Percentiles rank a stretch among this genome's conserved stretches.
Evolutionary conservation across 129 eudicot genomes (phyloP).

Genomic region (Saussurea involucrata): DNA sequence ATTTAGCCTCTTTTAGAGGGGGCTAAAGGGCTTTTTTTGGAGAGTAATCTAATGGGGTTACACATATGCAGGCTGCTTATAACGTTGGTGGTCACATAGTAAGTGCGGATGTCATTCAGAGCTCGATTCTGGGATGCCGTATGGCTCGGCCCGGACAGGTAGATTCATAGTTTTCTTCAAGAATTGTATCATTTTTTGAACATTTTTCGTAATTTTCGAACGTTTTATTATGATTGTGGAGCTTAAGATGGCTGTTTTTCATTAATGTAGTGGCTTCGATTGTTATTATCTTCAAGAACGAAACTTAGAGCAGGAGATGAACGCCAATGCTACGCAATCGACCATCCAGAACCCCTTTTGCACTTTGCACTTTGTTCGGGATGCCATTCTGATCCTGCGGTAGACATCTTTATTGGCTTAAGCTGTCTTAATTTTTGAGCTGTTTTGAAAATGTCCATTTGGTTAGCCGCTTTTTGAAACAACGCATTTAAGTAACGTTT

Average conservation of each 20-base stretch:
- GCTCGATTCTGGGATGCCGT: conserved; percentile 75
- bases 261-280: conserved; percentile 66
- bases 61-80: conserved; percentile 71
- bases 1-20: too few relatives aligned
- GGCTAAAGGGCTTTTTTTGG: too few relatives aligned
- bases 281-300: conserved; percentile 65
- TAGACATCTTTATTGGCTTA: conserved; percentile 19
- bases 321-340: conserved; percentile 68
- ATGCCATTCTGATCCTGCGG: conserved; percentile 98
- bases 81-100: conserved; percentile 85
- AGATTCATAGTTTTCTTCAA: not conserved
- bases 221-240: not conserved
- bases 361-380: conserved; percentile 92
- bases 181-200: not conserved
- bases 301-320: conserved; percentile 82
- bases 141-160: conserved; percentile 98
- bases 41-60: not conserved
- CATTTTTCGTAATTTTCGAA: not conserved
- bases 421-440: not conserved
- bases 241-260: not conserved
- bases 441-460: not conserved
- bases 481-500: not conserved
- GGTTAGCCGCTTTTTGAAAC: not conserved
- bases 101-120: conserved; percentile 88
- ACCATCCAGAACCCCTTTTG: conserved; percentile 82